Base-by-base conservation (phyloP, 2,329 filamentous ascomycete genomes). In the Epichloe sylvatica region DNA sequence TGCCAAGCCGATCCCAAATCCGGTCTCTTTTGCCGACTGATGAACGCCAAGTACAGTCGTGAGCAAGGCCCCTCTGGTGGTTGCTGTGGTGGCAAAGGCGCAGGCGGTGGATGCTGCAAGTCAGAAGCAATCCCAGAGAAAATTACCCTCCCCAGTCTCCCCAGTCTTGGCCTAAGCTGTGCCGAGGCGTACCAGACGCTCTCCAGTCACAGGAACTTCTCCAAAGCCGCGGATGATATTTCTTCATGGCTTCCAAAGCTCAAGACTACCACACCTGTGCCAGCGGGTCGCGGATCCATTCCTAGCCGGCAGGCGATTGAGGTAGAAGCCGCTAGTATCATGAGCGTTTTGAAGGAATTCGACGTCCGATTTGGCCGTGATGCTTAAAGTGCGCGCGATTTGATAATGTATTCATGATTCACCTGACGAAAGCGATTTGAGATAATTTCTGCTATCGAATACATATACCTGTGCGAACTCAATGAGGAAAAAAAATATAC, bases 261-360 rank as follows among this genome's bases (percentile, higher is more conserved):
- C 15, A 77, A 80, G 60, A 81, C 82, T 17, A 74, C 75, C 0
- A 74, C 74, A 2, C 62, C 67, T 43, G 56, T 52, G 13, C 38
- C 46, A 3, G 56, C 59, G 9, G 41, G 52, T 53, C 59, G 54
- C 54, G 58, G 56, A 33, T 49, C 67, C 46, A 60, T 63, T 49
- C 64, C 63, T 49, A 66, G 68, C 53, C 70, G 70, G 49, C 74
- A 75, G 40, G 80, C 84, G 1, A 80, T 89, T 58, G 85, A 90
- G 62, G 84, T 90, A 15, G 85, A 90, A 66, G 84, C 85, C 6
- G 85, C 85, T 0, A 89, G 84, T 63, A 87, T 90, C 49, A 89
- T 90, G 85, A 83, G 83, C 40, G 85, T 89, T n/a, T 67, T 90
- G 52, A 86, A 85, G 64, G 82, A 85, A 54, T 90, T 90, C 66